Evolutionary conservation across 1,284 basidiomycete genomes (phyloP).

Genomic region (Porogramme epimiltina): DNA sequence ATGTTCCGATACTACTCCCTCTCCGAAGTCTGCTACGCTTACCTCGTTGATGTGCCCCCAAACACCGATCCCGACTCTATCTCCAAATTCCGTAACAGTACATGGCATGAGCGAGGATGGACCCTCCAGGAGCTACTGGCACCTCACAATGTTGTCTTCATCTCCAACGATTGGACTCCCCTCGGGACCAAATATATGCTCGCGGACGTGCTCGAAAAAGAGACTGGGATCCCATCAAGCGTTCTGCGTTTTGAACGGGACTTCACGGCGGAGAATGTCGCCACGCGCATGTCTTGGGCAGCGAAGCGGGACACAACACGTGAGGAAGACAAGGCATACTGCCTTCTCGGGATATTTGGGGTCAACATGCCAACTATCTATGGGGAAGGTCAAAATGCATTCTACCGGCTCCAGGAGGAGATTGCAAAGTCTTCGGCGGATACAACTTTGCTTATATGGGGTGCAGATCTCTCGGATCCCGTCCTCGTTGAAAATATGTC

Average conservation of each 20-base stretch:
- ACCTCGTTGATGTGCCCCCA: constrained; percentile 5
- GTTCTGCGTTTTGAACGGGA: neutral
- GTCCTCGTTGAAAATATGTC: no score
- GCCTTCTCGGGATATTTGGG: neutral
- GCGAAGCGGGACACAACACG: neutral
- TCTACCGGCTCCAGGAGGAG: neutral
- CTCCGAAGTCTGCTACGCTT: constrained; percentile 9
- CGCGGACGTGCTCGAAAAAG: neutral
- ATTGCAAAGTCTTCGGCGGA: neutral
- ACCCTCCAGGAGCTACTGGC: constrained; percentile 4
- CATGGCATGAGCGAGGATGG: constrained; percentile 1
- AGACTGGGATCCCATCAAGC: neutral
- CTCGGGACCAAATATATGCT: neutral
- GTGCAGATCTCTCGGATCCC: no score
- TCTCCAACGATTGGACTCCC: neutral
- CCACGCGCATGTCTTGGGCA: neutral
- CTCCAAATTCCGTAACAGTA: constrained; percentile 1
- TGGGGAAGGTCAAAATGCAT: neutral
- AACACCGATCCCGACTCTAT: neutral
- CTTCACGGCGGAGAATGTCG: neutral
- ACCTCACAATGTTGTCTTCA: neutral
- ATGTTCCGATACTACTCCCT: constrained; percentile 8
- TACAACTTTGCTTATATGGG: neutral
- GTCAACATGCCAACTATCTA: constrained; percentile 1
- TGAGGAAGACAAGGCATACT: constrained; percentile 1